These are phyloP conservation scores for Phaeosphaeriaceae sp. DNA, from an alignment of 2,329 filamentous ascomycete species.

Conservation along the genomic window DNA sequence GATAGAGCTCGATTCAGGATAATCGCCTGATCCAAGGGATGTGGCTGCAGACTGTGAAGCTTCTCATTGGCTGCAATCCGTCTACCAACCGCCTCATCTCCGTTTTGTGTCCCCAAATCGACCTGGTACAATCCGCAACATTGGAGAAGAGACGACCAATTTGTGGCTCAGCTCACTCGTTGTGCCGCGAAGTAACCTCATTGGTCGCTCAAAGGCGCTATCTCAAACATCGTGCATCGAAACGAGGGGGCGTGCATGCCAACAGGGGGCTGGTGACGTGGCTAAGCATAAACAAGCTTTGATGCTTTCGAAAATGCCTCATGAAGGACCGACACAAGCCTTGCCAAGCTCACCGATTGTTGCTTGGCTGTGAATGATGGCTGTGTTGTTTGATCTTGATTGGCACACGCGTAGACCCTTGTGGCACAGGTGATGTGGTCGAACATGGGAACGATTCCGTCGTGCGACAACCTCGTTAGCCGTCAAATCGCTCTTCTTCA, in stretches of 20 bases:
- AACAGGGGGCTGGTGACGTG: constrained; percentile 18
- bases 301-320: constrained; percentile 33
- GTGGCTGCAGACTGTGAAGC: background rate
- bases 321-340: constrained; percentile 33
- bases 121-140: constrained; percentile 2
- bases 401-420: background rate
- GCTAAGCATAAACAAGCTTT: constrained; percentile 37
- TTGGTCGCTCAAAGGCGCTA: constrained; percentile 12
- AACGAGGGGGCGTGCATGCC: constrained; percentile 10
- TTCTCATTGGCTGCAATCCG: constrained; percentile 18
- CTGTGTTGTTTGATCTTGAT: background rate
- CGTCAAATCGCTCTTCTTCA: background rate
- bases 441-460: constrained; percentile 14
- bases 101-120: constrained; percentile 3
- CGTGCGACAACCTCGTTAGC: constrained; percentile 6
- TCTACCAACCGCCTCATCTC: constrained; percentile 23
- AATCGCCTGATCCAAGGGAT: background rate
- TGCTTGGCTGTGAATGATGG: constrained; percentile 33
- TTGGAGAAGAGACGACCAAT: constrained; percentile 5
- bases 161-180: constrained; percentile 21
- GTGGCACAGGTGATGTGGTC: constrained; percentile 16
- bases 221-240: background rate
- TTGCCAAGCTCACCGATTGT: constrained; percentile 27
- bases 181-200: background rate
- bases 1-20: background rate